Percentiles rank a stretch among this genome's conserved stretches.
phyloP scores from a whole-genome alignment of 371 early-diverging fungal genomes.

The Mortierella sp. region DNA sequence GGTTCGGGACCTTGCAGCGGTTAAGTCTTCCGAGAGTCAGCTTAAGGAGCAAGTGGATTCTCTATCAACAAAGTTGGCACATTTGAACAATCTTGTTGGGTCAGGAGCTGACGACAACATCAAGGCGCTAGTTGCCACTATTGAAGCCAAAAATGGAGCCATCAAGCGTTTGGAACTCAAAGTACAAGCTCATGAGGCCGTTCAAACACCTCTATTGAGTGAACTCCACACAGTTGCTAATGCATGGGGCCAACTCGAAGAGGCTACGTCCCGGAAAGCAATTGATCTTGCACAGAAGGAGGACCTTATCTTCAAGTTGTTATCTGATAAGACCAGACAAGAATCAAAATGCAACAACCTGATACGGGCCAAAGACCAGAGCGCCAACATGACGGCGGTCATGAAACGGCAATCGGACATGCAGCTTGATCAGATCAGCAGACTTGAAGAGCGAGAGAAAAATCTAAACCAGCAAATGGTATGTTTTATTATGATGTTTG shows the following conservation, averaged over 20 bases:
- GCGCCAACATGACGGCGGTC: conserved; percentile 72
- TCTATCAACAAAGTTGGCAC: conserved; percentile 38
- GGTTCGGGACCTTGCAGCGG: conserved; percentile 29
- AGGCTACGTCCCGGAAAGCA: conserved; percentile 82
- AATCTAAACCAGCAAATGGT: conserved; percentile 71
- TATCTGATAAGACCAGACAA: conserved; percentile 69
- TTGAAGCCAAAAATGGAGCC: conserved; percentile 45
- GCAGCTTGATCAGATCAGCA: conserved; percentile 84
- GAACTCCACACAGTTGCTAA: conserved; percentile 85
- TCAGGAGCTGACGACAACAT: conserved; percentile 26
- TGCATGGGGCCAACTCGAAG: conserved; percentile 84
- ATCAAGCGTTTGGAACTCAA: conserved; percentile 62
- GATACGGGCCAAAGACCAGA: conserved; percentile 77
- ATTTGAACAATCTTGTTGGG: conserved; percentile 53
- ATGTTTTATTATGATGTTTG: background rate
- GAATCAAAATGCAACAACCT: conserved; percentile 58
- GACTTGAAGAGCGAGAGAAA: conserved; percentile 84
- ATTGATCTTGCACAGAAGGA: conserved; percentile 81
- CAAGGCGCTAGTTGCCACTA: conserved; percentile 32
- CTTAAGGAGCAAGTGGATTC: conserved; percentile 25
- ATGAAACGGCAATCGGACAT: conserved; percentile 83
- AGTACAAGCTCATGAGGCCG: conserved; percentile 36
- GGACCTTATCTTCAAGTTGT: conserved; percentile 78
- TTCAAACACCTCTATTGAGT: conserved; percentile 60
- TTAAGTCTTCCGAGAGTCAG: conserved; percentile 18